A percentile compares a stretch with the other conserved stretches of the same genome.
phyloP scores from a whole-genome alignment of 2,329 filamentous ascomycete genomes.

The Bipolaris sorokiniana region DNA sequence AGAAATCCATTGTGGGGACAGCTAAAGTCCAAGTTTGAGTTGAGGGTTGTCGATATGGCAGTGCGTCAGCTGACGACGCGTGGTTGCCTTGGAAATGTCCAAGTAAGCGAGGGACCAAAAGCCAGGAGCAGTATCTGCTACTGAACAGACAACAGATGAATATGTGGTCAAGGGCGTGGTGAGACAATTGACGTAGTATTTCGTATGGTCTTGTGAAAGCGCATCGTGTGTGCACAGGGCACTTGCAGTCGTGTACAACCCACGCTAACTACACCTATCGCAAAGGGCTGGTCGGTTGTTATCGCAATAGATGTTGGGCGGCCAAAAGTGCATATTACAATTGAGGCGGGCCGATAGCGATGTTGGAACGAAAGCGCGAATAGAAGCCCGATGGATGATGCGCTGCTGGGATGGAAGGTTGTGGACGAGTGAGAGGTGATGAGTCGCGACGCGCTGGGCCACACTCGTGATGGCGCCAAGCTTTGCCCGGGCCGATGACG shows the following conservation, averaged over 20 bases:
- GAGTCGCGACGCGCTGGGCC: conserved; percentile 22
- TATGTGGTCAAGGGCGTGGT: conserved; percentile 14
- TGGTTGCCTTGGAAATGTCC: conserved; percentile 30
- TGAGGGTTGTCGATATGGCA: conserved; percentile 3
- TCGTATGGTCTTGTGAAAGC: conserved; percentile 23
- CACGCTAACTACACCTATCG: conserved; percentile 23
- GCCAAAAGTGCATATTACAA: conserved; percentile 13
- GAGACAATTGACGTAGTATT: conserved; percentile 23
- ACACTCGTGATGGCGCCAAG: conserved; percentile 14
- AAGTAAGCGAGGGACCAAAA: not conserved
- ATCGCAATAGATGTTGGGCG: conserved; percentile 1
- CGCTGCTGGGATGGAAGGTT: conserved; percentile 24
- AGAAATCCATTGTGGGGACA: conserved; percentile 39
- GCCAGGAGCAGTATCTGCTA: conserved; percentile 7
- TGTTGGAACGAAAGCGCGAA: conserved; percentile 3
- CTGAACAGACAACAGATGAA: conserved; percentile 3
- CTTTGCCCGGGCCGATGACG: conserved; percentile 17
- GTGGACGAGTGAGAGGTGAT: conserved; percentile 14
- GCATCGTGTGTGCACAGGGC: conserved; percentile 36
- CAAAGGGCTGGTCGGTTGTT: conserved; percentile 11
- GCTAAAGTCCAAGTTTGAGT: conserved; percentile 1
- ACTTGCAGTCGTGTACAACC: conserved; percentile 22
- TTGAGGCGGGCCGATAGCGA: conserved; percentile 21
- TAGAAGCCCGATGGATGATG: conserved; percentile 16
- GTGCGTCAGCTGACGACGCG: conserved; percentile 35